phyloP scores from a whole-genome alignment of 495 filamentous ascomycete genomes.

The Friedmanniomyces endolithicus region DNA sequence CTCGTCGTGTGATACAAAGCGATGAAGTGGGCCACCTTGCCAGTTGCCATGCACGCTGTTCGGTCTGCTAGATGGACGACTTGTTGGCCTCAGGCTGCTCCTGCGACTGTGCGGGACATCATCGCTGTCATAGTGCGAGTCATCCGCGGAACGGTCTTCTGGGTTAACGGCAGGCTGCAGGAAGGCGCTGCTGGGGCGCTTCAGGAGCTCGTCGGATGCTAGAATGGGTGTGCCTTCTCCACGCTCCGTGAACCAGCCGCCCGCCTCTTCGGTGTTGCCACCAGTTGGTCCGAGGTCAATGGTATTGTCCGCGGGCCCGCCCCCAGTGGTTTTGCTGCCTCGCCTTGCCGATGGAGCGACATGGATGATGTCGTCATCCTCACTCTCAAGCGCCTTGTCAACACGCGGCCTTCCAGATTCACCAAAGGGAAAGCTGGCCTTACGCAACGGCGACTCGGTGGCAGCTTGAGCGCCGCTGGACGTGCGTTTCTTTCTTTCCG shows the following conservation, averaged over 20 bases:
- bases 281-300: constrained; percentile 34
- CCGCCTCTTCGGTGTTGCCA: constrained; percentile 38
- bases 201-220: constrained; percentile 81
- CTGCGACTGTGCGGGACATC: constrained; percentile 29
- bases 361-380: constrained; percentile 56
- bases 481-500: constrained; percentile 24
- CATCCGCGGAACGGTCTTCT: constrained; percentile 43
- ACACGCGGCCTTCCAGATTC: constrained; percentile 2
- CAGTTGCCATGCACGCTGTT: constrained; percentile 45
- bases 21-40: constrained; percentile 31
- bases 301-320: constrained; percentile 33
- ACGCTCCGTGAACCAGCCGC: constrained; percentile 40
- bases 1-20: constrained; percentile 42
- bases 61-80: constrained; percentile 61
- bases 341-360: constrained; percentile 57
- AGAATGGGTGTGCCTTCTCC: constrained; percentile 64
- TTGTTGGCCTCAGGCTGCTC: constrained; percentile 44
- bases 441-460: constrained; percentile 47
- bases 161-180: constrained; percentile 66
- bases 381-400: constrained; percentile 31
- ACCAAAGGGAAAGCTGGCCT: constrained; percentile 40
- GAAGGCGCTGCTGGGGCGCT: constrained; percentile 51
- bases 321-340: constrained; percentile 48
- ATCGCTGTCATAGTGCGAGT: constrained; percentile 41
- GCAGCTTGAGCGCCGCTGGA: constrained; percentile 35